Evolutionary conservation across 1,139 yeast species (phyloP).

Genomic region (Chernovozyma aurita): DNA sequence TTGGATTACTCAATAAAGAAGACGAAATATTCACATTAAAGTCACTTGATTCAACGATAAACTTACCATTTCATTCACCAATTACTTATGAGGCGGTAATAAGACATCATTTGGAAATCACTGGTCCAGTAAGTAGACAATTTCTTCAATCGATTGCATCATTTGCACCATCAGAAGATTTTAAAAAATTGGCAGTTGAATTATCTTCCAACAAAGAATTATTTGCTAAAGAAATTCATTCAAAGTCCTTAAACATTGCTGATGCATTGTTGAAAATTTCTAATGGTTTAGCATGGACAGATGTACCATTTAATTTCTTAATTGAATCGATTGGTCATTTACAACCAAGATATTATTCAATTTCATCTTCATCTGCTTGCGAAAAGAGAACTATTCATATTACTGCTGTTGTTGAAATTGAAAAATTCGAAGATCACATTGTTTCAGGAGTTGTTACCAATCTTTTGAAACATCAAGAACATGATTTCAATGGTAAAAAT

Average conservation of each 20-base stretch:
- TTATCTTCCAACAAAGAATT: constrained; percentile 65
- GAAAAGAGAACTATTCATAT: constrained; percentile 74
- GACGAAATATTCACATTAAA: constrained; percentile 60
- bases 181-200: constrained; percentile 47
- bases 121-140: constrained; percentile 93
- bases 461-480: constrained; percentile 69
- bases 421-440: constrained; percentile 38
- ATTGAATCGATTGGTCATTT: constrained; percentile 77
- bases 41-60: constrained; percentile 69
- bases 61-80: constrained; percentile 81
- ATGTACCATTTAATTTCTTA: constrained; percentile 80
- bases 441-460: constrained; percentile 91
- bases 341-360: constrained; percentile 95
- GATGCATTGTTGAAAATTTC: constrained; percentile 68
- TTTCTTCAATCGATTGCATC: constrained; percentile 70
- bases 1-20: constrained; percentile 54
- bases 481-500: constrained; percentile 50
- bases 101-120: constrained; percentile 84
- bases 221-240: constrained; percentile 63
- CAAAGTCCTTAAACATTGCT: constrained; percentile 64
- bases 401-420: constrained; percentile 90
- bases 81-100: constrained; percentile 84
- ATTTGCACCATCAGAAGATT: constrained; percentile 70
- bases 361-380: constrained; percentile 81
- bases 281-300: constrained; percentile 58